Evolutionary conservation across 2,329 filamentous ascomycete species (phyloP).

Genomic region (Xylariaceae sp.): DNA sequence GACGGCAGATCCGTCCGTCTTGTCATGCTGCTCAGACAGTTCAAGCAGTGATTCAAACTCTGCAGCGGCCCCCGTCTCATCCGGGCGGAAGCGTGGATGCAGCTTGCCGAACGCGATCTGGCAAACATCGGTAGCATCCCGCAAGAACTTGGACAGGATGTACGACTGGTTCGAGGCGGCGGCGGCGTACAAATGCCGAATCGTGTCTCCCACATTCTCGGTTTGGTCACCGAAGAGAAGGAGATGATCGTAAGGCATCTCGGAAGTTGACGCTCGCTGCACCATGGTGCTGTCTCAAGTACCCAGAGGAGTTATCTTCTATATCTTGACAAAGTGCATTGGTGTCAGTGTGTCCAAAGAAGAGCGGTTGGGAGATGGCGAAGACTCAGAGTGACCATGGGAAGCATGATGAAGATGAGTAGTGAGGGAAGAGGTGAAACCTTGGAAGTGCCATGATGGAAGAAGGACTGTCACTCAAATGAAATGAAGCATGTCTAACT

Average conservation of each 20-base stretch:
- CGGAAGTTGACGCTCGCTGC: too few species aligned
- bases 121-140: constrained; percentile 14
- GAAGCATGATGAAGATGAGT: too few species aligned
- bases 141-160: constrained; percentile 13
- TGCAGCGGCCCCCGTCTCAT: constrained; percentile 10
- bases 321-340: too few species aligned
- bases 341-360: too few species aligned
- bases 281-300: too few species aligned
- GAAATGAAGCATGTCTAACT: too few species aligned
- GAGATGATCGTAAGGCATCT: constrained; percentile 12
- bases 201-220: constrained; percentile 8
- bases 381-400: too few species aligned
- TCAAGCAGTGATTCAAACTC: constrained; percentile 14
- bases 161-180: constrained; percentile 9
- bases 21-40: constrained; percentile 12
- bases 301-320: too few species aligned
- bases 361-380: too few species aligned
- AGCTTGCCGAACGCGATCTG: constrained; percentile 14
- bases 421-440: too few species aligned
- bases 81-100: constrained; percentile 9
- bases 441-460: too few species aligned
- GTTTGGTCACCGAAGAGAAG: constrained; percentile 19
- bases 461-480: too few species aligned
- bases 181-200: constrained; percentile 7
- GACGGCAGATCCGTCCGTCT: constrained; percentile 15